Evolutionary conservation across 352 stramenopile genomes (phyloP).

Genomic region (Achlya hypogyna): DNA sequence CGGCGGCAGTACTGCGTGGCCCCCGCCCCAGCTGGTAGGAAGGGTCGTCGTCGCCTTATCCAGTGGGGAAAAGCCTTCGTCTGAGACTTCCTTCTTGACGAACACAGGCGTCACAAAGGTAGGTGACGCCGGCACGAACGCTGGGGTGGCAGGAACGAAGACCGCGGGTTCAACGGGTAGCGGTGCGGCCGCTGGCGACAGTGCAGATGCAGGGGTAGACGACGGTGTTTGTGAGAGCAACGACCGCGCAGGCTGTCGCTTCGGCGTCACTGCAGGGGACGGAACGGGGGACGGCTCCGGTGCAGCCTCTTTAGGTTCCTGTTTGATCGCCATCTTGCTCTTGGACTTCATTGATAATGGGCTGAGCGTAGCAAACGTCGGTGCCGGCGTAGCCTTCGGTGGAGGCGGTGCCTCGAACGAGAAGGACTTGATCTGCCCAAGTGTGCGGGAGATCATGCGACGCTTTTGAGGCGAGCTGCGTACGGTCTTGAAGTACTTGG

Average conservation of each 20-base stretch:
- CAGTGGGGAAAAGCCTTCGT: neutral
- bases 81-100: neutral
- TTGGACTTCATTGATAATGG: neutral
- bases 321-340: neutral
- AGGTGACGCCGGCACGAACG: neutral
- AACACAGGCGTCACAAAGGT: neutral
- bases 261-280: neutral
- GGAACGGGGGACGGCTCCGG: no score
- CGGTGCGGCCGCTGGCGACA: neutral
- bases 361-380: neutral
- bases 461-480: constrained; percentile 34
- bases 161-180: no score
- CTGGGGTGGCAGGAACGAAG: no score
- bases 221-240: constrained; percentile 6
- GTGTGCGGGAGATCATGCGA: constrained; percentile 43
- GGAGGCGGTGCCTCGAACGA: constrained; percentile 26
- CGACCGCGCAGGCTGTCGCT: neutral
- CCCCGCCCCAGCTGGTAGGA: neutral
- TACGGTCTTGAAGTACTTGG: constrained; percentile 36
- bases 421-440: constrained; percentile 48
- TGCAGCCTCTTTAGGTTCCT: neutral
- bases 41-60: neutral
- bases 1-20: constrained; percentile 33
- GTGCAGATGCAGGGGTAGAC: neutral
- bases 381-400: neutral